Percentiles rank a stretch among this genome's conserved stretches.
These are phyloP conservation scores for Populus tremula DNA, from an alignment of 345 rosid genomes.

Conservation along the genomic window DNA sequence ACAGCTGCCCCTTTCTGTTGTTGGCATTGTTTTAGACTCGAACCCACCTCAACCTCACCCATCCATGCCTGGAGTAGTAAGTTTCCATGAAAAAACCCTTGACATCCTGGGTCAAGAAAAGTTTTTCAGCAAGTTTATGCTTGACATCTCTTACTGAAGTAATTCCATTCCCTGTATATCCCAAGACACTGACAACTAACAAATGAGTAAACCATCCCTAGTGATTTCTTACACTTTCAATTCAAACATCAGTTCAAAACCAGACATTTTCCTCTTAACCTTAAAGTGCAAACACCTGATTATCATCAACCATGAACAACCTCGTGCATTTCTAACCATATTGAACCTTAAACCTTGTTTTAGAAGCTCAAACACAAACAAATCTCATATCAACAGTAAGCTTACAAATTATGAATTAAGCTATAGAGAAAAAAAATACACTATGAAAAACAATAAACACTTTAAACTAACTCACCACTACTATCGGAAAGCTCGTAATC, in stretches of 20 bases:
- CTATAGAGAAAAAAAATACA: not conserved
- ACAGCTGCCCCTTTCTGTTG: not conserved
- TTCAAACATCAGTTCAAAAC: not conserved
- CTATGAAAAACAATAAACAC: not conserved
- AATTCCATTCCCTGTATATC: not conserved
- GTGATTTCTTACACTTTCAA: not conserved
- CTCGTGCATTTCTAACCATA: not conserved
- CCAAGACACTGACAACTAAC: not conserved
- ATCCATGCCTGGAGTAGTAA: not conserved
- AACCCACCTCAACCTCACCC: not conserved
- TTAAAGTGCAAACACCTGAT: not conserved
- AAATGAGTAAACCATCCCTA: not conserved
- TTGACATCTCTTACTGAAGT: not conserved
- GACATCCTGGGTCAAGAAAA: not conserved
- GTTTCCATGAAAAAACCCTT: not conserved
- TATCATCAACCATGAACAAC: too few relatives aligned
- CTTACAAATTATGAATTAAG: not conserved
- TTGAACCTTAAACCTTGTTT: not conserved
- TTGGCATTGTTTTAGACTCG: not conserved
- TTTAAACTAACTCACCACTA: conserved; percentile 33
- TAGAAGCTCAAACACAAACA: not conserved
- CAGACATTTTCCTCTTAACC: not conserved
- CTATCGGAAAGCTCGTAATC: conserved; percentile 41
- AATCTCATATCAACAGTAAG: not conserved
- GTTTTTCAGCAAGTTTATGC: not conserved